Evolutionary conservation across 352 stramenopile species (phyloP).

Genomic region (Plasmopara muralis): DNA sequence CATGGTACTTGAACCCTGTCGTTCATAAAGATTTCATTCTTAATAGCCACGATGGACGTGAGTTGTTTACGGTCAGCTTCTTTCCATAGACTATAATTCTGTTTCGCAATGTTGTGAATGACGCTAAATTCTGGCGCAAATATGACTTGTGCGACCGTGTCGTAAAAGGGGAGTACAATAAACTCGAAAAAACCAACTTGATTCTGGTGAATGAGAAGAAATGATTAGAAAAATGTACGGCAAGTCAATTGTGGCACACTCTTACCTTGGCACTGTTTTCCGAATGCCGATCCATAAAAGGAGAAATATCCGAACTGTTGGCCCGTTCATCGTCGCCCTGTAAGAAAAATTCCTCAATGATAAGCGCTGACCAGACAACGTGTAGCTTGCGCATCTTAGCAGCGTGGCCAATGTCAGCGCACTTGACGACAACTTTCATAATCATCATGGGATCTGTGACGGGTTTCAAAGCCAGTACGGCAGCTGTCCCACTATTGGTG

Average conservation of each 20-base stretch:
- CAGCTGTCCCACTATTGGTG: slow-evolving; percentile 9
- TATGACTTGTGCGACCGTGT: slow-evolving; percentile 69
- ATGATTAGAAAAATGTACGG: neutral
- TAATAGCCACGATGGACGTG: slow-evolving; percentile 76
- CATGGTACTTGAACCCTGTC: slow-evolving; percentile 50
- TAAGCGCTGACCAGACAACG: slow-evolving; percentile 88
- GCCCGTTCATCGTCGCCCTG: slow-evolving; percentile 92
- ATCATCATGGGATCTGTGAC: slow-evolving; percentile 82
- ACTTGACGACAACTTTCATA: slow-evolving; percentile 86
- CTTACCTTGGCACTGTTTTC: slow-evolving; percentile 82
- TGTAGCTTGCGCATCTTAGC: slow-evolving; percentile 79
- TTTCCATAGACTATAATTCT: slow-evolving; percentile 84
- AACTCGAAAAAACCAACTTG: slow-evolving; percentile 86
- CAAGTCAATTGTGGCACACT: neutral
- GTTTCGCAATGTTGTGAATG: slow-evolving; percentile 74
- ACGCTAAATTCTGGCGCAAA: slow-evolving; percentile 61
- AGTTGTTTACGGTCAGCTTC: slow-evolving; percentile 70
- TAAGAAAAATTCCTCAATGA: slow-evolving; percentile 93
- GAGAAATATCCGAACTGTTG: slow-evolving; percentile 82
- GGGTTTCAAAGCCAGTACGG: slow-evolving; percentile 12
- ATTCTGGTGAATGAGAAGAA: slow-evolving; percentile 34
- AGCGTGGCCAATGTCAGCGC: slow-evolving; percentile 90
- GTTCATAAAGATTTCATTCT: slow-evolving; percentile 72
- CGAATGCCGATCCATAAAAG: slow-evolving; percentile 88
- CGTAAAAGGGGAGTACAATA: slow-evolving; percentile 76